A percentile compares a stretch with the other conserved stretches of the same genome.
phyloP scores from a whole-genome alignment of 2,329 filamentous ascomycete species.

The Trichoderma sp. region DNA sequence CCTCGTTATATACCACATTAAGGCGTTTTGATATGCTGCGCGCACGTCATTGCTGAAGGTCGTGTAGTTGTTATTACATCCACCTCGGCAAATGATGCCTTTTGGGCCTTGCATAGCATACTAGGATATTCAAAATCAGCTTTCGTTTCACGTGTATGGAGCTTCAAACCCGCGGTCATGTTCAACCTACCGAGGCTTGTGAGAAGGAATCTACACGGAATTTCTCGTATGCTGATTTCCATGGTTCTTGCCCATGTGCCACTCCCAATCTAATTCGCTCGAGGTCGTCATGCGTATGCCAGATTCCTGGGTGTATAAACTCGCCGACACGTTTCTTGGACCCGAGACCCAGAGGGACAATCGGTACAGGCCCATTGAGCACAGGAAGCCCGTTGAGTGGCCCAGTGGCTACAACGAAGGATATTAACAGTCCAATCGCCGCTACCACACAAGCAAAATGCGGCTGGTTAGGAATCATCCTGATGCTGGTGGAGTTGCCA shows the following conservation, averaged over 20 bases:
- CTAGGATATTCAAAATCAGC: background rate
- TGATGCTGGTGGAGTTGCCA: background rate
- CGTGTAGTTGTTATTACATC: constrained; percentile 1
- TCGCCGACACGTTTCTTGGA: constrained; percentile 4
- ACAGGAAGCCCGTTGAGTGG: background rate
- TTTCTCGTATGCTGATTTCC: no score
- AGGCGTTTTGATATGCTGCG: background rate
- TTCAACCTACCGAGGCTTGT: background rate
- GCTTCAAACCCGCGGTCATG: background rate
- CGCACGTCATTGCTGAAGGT: background rate
- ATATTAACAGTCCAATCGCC: background rate
- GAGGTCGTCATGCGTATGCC: constrained; percentile 5
- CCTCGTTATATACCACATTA: constrained; percentile 6
- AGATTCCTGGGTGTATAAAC: background rate
- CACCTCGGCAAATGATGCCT: background rate
- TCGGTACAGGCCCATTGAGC: background rate
- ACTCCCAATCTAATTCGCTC: constrained; percentile 2
- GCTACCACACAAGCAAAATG: background rate
- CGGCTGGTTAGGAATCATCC: background rate
- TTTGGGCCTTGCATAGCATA: constrained; percentile 5
- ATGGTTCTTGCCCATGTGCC: background rate
- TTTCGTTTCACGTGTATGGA: background rate
- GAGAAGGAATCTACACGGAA: background rate
- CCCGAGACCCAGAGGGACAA: background rate
- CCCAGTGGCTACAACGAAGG: background rate